These are phyloP conservation scores for Jatropha multifida DNA, from an alignment of 441 rosid genomes.

Conservation along the genomic window DNA sequence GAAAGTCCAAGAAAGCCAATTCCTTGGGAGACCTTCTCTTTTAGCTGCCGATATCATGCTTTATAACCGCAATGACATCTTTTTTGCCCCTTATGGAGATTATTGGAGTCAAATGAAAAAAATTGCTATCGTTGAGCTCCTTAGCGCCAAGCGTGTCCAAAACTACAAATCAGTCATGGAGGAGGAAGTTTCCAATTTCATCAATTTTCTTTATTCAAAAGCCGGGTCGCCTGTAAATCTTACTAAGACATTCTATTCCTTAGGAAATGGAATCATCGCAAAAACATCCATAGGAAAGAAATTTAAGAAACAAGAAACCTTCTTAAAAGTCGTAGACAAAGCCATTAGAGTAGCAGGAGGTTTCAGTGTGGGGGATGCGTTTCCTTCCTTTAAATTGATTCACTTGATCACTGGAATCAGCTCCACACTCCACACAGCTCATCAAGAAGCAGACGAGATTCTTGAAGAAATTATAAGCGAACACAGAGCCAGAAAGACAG, in stretches of 20 bases:
- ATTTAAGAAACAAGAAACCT: background rate
- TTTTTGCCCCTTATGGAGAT: constrained; percentile 5
- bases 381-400: constrained; percentile 4
- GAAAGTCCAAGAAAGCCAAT: constrained; percentile 2
- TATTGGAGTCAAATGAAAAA: constrained; percentile 20
- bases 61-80: constrained; percentile 1
- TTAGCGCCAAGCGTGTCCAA: constrained; percentile 12
- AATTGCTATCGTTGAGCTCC: background rate
- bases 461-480: constrained; percentile 10
- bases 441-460: constrained; percentile 1
- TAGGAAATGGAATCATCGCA: background rate
- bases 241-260: background rate
- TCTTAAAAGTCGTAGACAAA: background rate
- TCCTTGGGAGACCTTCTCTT: constrained; percentile 3
- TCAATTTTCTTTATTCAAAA: background rate
- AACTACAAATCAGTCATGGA: constrained; percentile 7
- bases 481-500: background rate
- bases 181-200: background rate
- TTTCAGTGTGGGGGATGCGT: constrained; percentile 13
- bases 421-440: background rate
- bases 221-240: constrained; percentile 1
- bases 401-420: constrained; percentile 1
- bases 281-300: constrained; percentile 1
- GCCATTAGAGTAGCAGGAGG: constrained; percentile 9
- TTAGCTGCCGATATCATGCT: constrained; percentile 8